These are phyloP conservation scores for Punctularia strigosozonata DNA, from an alignment of 768 basidiomycete genomes.

Conservation along the genomic window DNA sequence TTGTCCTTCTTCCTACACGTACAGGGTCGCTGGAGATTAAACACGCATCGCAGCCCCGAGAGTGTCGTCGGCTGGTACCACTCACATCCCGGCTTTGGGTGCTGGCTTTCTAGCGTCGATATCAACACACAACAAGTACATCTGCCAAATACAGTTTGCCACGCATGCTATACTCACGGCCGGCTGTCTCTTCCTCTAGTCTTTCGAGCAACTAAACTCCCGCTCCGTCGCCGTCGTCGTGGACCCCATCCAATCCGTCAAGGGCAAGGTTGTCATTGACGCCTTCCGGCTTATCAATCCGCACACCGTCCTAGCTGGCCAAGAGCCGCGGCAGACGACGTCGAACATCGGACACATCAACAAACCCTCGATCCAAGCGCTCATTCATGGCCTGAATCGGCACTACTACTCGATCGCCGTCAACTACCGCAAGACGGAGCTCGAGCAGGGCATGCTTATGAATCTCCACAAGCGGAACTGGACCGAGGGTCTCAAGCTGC, in stretches of 20 bases:
- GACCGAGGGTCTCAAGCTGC: constrained; percentile 92
- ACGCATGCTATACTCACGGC: not conserved
- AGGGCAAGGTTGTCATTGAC: constrained; percentile 97
- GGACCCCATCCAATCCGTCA: constrained; percentile 98
- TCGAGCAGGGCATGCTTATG: constrained; percentile 98
- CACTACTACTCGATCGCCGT: constrained; percentile 98
- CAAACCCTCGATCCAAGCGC: constrained; percentile 97
- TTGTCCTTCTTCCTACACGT: constrained; percentile 5
- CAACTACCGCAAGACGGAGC: constrained; percentile 95
- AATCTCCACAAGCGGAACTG: constrained; percentile 98
- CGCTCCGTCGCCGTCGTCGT: constrained; percentile 96
- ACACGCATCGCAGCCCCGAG: constrained; percentile 74
- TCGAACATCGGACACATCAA: constrained; percentile 98
- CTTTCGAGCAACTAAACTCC: constrained; percentile 88
- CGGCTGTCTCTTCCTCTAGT: constrained; percentile 34
- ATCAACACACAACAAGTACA: constrained; percentile 95
- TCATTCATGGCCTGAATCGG: constrained; percentile 94
- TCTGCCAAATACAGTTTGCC: constrained; percentile 6
- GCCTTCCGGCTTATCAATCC: constrained; percentile 97
- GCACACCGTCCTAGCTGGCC: constrained; percentile 77
- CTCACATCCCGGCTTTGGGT: constrained; percentile 98
- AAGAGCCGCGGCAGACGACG: constrained; percentile 94
- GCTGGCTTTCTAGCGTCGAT: constrained; percentile 98
- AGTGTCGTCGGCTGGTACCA: constrained; percentile 99
- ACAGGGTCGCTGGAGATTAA: no score